Percentiles rank a stretch among this genome's conserved stretches.
phyloP scores from a whole-genome alignment of 1,284 basidiomycete species.

The Fomitopsis palustris region DNA sequence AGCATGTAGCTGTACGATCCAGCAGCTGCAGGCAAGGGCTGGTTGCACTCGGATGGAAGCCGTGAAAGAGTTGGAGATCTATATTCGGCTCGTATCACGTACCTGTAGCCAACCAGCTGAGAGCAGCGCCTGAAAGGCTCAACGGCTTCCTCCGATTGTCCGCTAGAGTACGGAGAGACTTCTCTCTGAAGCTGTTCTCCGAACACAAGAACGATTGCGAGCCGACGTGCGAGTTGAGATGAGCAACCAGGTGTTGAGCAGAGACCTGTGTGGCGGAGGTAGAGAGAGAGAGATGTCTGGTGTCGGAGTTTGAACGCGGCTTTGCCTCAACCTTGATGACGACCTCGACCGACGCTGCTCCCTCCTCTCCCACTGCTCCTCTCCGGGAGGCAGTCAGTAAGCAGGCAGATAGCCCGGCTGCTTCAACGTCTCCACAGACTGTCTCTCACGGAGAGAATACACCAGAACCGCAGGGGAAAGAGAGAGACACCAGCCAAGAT shows the following conservation, averaged over 20 bases:
- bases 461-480: not conserved
- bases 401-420: not conserved
- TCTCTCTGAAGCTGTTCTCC: not conserved
- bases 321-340: slow-evolving; percentile 5
- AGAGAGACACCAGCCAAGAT: slow-evolving; percentile 1
- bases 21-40: not conserved
- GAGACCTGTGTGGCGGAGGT: not conserved
- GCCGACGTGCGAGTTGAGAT: not conserved
- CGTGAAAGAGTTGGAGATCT: not conserved
- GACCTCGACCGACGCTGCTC: slow-evolving; percentile 3
- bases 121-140: not conserved
- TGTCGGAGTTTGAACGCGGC: slow-evolving; percentile 9
- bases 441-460: not conserved
- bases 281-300: not conserved
- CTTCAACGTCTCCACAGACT: not conserved
- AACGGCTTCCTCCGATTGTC: no score
- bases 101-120: not conserved
- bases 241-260: not conserved
- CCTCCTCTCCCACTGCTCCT: not conserved
- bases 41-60: not conserved
- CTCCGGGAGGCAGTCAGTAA: slow-evolving; percentile 1
- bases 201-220: not conserved
- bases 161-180: no score
- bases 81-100: not conserved
- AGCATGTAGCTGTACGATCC: not conserved